Conservation (phyloP, 768 basidiomycete species). For the Sarcomyxa edulis region DNA sequence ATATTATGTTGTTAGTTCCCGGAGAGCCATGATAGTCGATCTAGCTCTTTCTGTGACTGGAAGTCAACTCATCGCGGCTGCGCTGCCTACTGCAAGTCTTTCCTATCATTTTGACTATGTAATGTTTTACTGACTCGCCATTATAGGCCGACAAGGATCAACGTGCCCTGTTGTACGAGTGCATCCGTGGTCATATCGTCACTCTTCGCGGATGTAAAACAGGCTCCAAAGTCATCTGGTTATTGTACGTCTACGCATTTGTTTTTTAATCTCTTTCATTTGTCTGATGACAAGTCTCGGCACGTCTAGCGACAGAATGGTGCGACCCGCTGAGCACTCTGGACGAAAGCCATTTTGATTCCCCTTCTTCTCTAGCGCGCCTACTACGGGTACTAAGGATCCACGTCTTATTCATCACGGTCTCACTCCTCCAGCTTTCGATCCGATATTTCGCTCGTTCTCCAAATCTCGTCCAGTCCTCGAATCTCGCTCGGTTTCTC, state of each 20-base stretch:
- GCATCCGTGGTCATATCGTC: slow-evolving; percentile 83
- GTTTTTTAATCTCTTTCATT: neutral
- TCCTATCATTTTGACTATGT: neutral
- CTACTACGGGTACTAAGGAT: slow-evolving; percentile 53
- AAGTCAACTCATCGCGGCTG: slow-evolving; percentile 80
- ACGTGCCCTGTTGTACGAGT: slow-evolving; percentile 75
- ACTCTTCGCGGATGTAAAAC: slow-evolving; percentile 90
- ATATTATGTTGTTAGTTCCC: slow-evolving; percentile 31
- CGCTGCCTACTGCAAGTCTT: slow-evolving; percentile 62
- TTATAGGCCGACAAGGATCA: slow-evolving; percentile 81
- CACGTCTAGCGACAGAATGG: slow-evolving; percentile 58
- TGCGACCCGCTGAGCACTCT: too few relatives aligned
- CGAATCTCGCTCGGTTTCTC: neutral
- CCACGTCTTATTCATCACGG: slow-evolving; percentile 11
- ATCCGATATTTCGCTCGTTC: neutral
- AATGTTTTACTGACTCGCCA: slow-evolving; percentile 9
- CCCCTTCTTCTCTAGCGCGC: slow-evolving; percentile 38
- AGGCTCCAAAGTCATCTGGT: slow-evolving; percentile 88
- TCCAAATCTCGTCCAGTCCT: neutral
- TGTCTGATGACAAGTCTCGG: slow-evolving; percentile 2
- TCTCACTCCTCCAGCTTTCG: neutral
- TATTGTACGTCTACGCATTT: slow-evolving; percentile 45
- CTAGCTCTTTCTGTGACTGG: slow-evolving; percentile 79
- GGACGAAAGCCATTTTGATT: slow-evolving; percentile 5
- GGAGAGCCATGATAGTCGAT: slow-evolving; percentile 83